Percentiles rank a stretch among this genome's conserved stretches.
Evolutionary conservation across 2,329 filamentous ascomycete genomes (phyloP).

Genomic region (Epichloe uncinata): DNA sequence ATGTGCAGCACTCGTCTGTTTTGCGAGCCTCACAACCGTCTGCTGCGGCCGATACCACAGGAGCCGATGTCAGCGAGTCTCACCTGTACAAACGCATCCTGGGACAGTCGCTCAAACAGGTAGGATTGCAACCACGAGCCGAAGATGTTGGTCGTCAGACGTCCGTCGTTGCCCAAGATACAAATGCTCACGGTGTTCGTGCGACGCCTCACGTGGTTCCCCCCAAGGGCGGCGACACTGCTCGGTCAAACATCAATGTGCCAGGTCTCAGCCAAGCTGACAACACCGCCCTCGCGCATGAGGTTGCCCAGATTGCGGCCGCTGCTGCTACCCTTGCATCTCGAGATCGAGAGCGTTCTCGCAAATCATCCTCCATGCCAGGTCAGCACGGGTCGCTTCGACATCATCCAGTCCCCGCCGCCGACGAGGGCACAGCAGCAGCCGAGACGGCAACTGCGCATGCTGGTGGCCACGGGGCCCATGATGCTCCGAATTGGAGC

Average conservation of each 20-base stretch:
- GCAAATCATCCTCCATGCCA: slow-evolving; percentile 23
- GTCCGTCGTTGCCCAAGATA: slow-evolving; percentile 21
- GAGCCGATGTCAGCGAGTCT: slow-evolving; percentile 68
- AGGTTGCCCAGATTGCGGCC: slow-evolving; percentile 87
- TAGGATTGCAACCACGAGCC: slow-evolving; percentile 50
- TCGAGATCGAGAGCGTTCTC: slow-evolving; percentile 42
- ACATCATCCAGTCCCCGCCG: slow-evolving; percentile 19
- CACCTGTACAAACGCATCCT: slow-evolving; percentile 88
- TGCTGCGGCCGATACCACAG: slow-evolving; percentile 32
- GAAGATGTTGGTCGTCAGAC: slow-evolving; percentile 29
- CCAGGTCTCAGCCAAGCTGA: slow-evolving; percentile 70
- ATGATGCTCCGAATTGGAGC: slow-evolving; percentile 98
- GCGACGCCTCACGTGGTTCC: slow-evolving; percentile 62
- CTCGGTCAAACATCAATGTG: slow-evolving; percentile 35
- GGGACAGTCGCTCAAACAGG: slow-evolving; percentile 76
- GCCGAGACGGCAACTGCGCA: slow-evolving; percentile 21
- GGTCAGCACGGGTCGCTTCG: slow-evolving; percentile 11
- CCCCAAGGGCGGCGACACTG: slow-evolving; percentile 47
- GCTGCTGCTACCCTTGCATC: slow-evolving; percentile 81
- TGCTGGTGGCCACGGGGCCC: slow-evolving; percentile 48
- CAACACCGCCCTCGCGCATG: slow-evolving; percentile 66
- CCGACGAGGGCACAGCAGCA: slow-evolving; percentile 18
- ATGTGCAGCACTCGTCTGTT: slow-evolving; percentile 25
- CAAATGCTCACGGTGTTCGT: slow-evolving; percentile 28
- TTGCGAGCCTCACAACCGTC: slow-evolving; percentile 24